Conservation (phyloP, 768 basidiomycete species). For the Chlorophyllum brunneum region DNA sequence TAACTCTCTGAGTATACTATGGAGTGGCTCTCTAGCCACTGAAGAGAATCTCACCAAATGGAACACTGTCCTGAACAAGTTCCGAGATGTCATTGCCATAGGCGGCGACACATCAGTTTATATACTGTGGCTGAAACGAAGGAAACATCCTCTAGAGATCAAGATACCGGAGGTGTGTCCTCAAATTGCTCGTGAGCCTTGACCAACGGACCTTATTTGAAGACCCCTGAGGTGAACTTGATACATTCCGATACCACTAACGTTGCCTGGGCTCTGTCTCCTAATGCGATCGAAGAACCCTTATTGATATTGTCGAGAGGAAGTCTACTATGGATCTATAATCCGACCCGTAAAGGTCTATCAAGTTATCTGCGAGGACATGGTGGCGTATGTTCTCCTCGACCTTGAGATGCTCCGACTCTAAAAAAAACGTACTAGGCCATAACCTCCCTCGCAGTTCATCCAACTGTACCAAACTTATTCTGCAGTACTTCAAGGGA, state of each 20-base stretch:
- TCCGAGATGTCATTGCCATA: conserved; percentile 49
- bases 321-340: conserved; percentile 54
- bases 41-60: conserved; percentile 35
- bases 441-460: conserved; percentile 67
- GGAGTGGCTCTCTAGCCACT: conserved; percentile 26
- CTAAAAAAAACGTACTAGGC: conserved; percentile 26
- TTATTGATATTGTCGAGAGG: conserved; percentile 53
- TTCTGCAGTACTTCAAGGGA: conserved; percentile 75
- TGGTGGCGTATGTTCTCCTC: conserved; percentile 53
- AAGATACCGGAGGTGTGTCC: conserved; percentile 31
- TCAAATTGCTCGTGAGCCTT: neutral
- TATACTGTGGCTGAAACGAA: conserved; percentile 32
- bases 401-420: neutral
- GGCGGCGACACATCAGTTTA: conserved; percentile 33
- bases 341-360: conserved; percentile 35
- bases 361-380: conserved; percentile 60
- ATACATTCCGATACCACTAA: conserved; percentile 29
- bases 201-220: neutral
- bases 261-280: conserved; percentile 59
- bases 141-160: conserved; percentile 30
- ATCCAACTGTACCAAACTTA: conserved; percentile 53
- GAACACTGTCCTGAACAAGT: conserved; percentile 42
- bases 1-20: conserved; percentile 35
- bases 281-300: conserved; percentile 44
- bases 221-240: conserved; percentile 14